A percentile compares a stretch with the other conserved stretches of the same genome.
Evolutionary conservation across 225 moss, liverwort and hornwort genomes (phyloP).

Genomic region (Antitrichia curtipendula): DNA sequence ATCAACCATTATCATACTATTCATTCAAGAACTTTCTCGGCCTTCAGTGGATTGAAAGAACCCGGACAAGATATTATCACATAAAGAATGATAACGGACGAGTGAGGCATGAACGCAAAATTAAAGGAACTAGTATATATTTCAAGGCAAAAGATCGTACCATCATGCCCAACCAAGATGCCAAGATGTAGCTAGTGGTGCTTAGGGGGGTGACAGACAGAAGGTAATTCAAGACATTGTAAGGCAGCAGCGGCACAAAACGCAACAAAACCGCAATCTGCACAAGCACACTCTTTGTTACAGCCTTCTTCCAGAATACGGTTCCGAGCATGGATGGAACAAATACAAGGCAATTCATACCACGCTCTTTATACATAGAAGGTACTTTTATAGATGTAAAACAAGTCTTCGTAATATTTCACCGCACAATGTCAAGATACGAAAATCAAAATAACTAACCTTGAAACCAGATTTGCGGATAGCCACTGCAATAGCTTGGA

Average conservation of each 20-base stretch:
- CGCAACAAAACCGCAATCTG: constrained; percentile 72
- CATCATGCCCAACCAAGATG: constrained; percentile 89
- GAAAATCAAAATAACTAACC: constrained; percentile 27
- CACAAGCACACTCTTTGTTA: neutral
- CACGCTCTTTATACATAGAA: neutral
- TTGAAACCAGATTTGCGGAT: constrained; percentile 76
- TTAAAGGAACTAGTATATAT: neutral
- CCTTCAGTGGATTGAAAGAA: neutral
- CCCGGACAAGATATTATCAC: neutral
- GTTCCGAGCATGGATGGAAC: neutral
- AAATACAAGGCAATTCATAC: neutral
- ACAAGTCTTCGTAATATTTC: neutral
- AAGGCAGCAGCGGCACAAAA: constrained; percentile 74
- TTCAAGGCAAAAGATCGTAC: constrained; percentile 12
- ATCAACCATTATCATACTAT: neutral
- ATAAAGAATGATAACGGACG: neutral
- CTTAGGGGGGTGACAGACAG: constrained; percentile 77
- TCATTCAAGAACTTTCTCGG: neutral
- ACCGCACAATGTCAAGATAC: neutral
- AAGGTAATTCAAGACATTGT: constrained; percentile 70
- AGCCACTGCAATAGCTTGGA: constrained; percentile 62
- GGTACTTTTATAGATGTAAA: neutral
- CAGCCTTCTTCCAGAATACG: neutral
- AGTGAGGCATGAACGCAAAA: neutral
- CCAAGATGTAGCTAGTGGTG: constrained; percentile 45